phyloP scores from a whole-genome alignment of 768 basidiomycete species.

The Kwoniella sp. region DNA sequence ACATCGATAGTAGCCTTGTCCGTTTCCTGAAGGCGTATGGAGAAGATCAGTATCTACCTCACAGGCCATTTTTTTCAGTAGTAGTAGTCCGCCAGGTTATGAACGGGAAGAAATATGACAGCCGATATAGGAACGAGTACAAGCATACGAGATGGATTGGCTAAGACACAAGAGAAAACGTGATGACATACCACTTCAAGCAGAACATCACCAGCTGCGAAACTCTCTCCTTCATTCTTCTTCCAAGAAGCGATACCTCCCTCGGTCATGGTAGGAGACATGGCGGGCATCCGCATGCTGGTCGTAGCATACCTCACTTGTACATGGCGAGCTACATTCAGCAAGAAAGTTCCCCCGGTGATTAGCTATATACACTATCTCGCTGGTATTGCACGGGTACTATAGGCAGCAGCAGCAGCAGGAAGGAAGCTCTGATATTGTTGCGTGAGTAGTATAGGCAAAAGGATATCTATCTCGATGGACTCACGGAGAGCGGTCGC shows the following conservation, averaged over 20 bases:
- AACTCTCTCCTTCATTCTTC: conserved; percentile 78
- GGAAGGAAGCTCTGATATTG: too few species aligned
- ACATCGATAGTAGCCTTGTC: conserved; percentile 58
- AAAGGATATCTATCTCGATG: too few species aligned
- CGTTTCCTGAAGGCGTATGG: conserved; percentile 38
- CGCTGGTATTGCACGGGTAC: too few species aligned
- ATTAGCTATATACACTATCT: too few species aligned
- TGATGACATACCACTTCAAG: conserved; percentile 72
- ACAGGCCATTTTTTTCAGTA: too few species aligned
- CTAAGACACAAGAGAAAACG: background rate
- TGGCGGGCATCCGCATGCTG: conserved; percentile 87
- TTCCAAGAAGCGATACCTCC: conserved; percentile 91
- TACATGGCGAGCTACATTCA: background rate
- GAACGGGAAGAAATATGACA: too few species aligned
- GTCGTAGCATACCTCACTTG: conserved; percentile 62
- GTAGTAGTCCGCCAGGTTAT: too few species aligned
- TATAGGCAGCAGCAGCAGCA: too few species aligned
- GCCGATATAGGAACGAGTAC: too few species aligned
- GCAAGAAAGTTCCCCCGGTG: background rate
- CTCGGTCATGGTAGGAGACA: conserved; percentile 97
- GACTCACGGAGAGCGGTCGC: background rate
- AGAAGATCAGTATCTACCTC: background rate
- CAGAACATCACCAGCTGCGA: conserved; percentile 77
- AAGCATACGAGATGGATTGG: too few species aligned
- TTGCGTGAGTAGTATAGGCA: background rate